These are phyloP conservation scores for Schizochytrium sp. DNA, from an alignment of 108 stramenopile species.

Conservation along the genomic window DNA sequence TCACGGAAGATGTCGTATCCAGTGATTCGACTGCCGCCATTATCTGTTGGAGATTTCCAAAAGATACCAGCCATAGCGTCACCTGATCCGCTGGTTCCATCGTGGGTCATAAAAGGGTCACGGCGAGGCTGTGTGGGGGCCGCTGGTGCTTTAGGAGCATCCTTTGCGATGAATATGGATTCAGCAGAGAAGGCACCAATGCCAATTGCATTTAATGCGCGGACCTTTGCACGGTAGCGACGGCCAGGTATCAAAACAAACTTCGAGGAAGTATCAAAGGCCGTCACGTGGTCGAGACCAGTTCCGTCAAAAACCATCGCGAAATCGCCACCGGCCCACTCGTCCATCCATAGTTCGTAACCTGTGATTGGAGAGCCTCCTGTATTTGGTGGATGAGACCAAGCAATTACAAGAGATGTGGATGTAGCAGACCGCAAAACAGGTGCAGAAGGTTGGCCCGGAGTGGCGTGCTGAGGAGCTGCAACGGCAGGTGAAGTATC, in stretches of 20 bases:
- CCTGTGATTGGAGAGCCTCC: slow-evolving; percentile 84
- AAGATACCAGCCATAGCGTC: slow-evolving; percentile 75
- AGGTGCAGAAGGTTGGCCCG: slow-evolving; percentile 81
- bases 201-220: slow-evolving; percentile 81
- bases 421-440: slow-evolving; percentile 76
- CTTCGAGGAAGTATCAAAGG: slow-evolving; percentile 71
- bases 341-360: slow-evolving; percentile 87
- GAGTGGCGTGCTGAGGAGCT: slow-evolving; percentile 71
- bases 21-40: slow-evolving; percentile 84
- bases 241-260: slow-evolving; percentile 78
- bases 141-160: slow-evolving; percentile 65
- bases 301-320: slow-evolving; percentile 83
- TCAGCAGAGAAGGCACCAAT: slow-evolving; percentile 78
- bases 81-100: slow-evolving; percentile 64
- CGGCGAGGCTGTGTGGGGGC: slow-evolving; percentile 81
- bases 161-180: slow-evolving; percentile 74
- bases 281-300: slow-evolving; percentile 72
- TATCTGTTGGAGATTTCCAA: slow-evolving; percentile 84
- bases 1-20: slow-evolving; percentile 80
- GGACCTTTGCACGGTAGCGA: slow-evolving; percentile 83
- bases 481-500: slow-evolving; percentile 69
- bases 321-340: slow-evolving; percentile 81
- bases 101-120: slow-evolving; percentile 68
- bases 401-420: slow-evolving; percentile 80
- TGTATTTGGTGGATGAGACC: slow-evolving; percentile 79